These are phyloP conservation scores for Jatropha multifida DNA, from an alignment of 441 rosid genomes.

Conservation along the genomic window DNA sequence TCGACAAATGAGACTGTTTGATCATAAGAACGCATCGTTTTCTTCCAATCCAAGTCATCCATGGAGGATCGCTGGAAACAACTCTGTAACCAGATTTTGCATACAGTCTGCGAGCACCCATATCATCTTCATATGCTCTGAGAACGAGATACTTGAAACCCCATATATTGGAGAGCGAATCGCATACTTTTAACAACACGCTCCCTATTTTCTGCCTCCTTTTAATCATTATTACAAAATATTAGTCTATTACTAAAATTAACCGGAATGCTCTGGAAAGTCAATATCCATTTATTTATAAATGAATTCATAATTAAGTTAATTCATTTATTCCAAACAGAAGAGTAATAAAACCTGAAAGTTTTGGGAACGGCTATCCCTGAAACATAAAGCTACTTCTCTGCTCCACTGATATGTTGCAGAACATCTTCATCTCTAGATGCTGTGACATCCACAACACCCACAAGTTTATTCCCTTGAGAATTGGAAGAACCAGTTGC, in stretches of 20 bases:
- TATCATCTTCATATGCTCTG: slow-evolving; percentile 76
- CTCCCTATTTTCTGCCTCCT: slow-evolving; percentile 78
- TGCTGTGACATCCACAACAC: slow-evolving; percentile 75
- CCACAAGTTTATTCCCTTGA: slow-evolving; percentile 41
- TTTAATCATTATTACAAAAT: background rate
- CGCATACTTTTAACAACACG: slow-evolving; percentile 66
- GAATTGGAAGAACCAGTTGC: slow-evolving; percentile 21
- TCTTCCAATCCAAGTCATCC: slow-evolving; percentile 76
- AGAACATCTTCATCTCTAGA: slow-evolving; percentile 51
- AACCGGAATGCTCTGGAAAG: no score
- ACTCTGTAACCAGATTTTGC: slow-evolving; percentile 67
- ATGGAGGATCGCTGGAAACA: slow-evolving; percentile 55
- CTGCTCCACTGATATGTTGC: slow-evolving; percentile 46
- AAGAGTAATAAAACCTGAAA: slow-evolving; percentile 41
- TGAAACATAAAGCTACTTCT: slow-evolving; percentile 78
- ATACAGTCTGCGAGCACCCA: slow-evolving; percentile 61
- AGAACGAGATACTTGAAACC: slow-evolving; percentile 62
- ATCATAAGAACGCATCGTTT: slow-evolving; percentile 74
- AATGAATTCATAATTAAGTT: no score
- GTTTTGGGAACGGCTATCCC: slow-evolving; percentile 68
- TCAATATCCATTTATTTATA: no score
- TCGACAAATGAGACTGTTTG: slow-evolving; percentile 34
- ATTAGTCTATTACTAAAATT: background rate
- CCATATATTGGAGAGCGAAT: slow-evolving; percentile 52
- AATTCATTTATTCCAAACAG: background rate